These are phyloP conservation scores for Tarenaya hassleriana DNA, from an alignment of 345 rosid genomes.

Conservation along the genomic window DNA sequence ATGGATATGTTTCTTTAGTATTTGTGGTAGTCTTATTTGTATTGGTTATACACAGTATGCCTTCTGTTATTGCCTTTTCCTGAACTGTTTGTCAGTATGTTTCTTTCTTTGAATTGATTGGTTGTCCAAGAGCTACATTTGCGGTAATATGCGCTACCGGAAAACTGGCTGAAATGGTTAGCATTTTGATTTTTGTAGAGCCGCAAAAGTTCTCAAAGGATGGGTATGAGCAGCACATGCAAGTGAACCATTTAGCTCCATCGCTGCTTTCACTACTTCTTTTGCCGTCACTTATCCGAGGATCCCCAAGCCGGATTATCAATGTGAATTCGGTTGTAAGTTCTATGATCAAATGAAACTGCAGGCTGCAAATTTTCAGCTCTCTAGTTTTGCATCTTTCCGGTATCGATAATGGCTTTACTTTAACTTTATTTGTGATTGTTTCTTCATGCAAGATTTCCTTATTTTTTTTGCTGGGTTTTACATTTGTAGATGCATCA, in stretches of 20 bases:
- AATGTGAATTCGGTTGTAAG: conserved; percentile 98
- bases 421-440: no score
- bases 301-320: conserved; percentile 88
- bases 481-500: conserved; percentile 63
- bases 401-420: conserved; percentile 11
- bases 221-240: conserved; percentile 91
- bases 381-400: conserved; percentile 11
- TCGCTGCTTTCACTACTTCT: conserved; percentile 79
- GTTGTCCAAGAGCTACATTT: no score
- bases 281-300: conserved; percentile 86
- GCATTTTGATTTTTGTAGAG: conserved; percentile 33
- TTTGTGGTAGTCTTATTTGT: no score
- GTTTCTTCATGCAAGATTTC: no score
- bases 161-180: conserved; percentile 19
- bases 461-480: no score
- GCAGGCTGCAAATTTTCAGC: no score
- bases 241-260: conserved; percentile 98
- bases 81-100: no score
- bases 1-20: no score
- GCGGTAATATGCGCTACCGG: conserved; percentile 2
- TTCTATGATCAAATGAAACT: conserved; percentile 18
- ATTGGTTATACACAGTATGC: no score
- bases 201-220: conserved; percentile 86
- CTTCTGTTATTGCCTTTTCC: no score
- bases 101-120: no score